Base-by-base conservation (phyloP, 768 basidiomycete genomes). In the Pulveroboletus sp. region DNA sequence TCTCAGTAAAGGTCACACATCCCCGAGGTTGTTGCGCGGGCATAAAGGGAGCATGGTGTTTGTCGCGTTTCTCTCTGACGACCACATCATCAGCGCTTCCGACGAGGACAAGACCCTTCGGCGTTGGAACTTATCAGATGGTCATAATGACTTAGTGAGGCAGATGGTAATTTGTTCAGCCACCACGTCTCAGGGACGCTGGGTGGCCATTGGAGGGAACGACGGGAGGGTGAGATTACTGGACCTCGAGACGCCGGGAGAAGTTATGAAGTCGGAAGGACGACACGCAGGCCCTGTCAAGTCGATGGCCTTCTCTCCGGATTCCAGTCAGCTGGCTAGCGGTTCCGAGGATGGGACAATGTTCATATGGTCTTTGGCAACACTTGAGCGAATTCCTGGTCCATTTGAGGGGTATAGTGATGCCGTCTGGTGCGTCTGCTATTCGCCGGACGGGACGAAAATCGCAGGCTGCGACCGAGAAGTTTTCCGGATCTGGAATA, bases 401-500 rank as follows among this genome's bases (percentile, higher is more conserved):
- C 58, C 53, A 7, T 40, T 54, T 6, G 14, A 41, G 17, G 51
- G 51, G 1, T 50, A 63, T 38, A 36, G 0, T 6, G 58, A 57
- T 17, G 1, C 43, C 4, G 50, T 63, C n/a, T 58, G 54, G 56
- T 58, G 47, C 17, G 19, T 63, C 8, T 47, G 49, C 23, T 58
- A 53, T 38, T 63, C 61, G 5, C 62, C 59, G 0, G 43, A 58
- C n/a, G 61, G 55, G 26, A 41, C 12, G 17, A 55, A 39, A 27
- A 29, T 63, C 6, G 62, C 61, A 27, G 58, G 52, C 30, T 58
- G 61, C 24, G 62, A 63, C 30, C 38, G 56, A 6, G 53, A 50
- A 20, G n/a, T 22, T 5, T 45, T 63, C 12, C 55, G 47, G 36
- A 44, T 63, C 19, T 52, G 62, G 61, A 42, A 63, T 10, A 27